A percentile compares a stretch with the other conserved stretches of the same genome.
Conservation (phyloP, 257 asterid species). For the Parsonsia alboflavescens region DNA sequence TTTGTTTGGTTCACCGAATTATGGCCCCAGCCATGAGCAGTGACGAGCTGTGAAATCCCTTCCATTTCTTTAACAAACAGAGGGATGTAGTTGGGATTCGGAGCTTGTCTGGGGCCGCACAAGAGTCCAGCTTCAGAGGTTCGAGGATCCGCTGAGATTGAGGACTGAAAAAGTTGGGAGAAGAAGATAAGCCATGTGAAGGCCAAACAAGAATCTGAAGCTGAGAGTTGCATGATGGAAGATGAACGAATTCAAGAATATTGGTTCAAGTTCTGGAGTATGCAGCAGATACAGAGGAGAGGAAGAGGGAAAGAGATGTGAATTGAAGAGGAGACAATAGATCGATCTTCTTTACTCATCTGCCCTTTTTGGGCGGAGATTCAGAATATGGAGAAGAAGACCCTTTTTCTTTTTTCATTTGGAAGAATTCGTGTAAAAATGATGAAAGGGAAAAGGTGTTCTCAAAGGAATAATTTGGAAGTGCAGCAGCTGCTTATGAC, state of each 20-base stretch:
- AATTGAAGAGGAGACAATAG: not conserved
- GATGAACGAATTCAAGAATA: not conserved
- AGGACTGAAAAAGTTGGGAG: slow-evolving; percentile 1
- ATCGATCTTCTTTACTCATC: not conserved
- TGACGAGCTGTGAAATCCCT: slow-evolving; percentile 46
- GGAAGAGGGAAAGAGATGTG: not conserved
- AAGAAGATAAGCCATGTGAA: slow-evolving; percentile 35
- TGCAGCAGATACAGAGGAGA: not conserved
- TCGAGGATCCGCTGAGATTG: slow-evolving; percentile 58
- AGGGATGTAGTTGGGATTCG: slow-evolving; percentile 42
- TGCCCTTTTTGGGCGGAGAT: not conserved
- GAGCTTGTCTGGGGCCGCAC: slow-evolving; percentile 44
- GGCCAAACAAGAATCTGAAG: not conserved
- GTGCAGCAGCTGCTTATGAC: not conserved
- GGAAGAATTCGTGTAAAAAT: not conserved
- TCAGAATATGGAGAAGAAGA: not conserved
- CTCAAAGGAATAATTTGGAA: not conserved
- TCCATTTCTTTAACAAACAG: slow-evolving; percentile 57
- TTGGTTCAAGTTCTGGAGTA: too few relatives aligned
- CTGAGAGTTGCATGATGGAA: not conserved
- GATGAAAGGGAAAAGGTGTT: too few relatives aligned
- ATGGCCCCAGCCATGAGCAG: slow-evolving; percentile 39
- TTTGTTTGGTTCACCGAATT: slow-evolving; percentile 22
- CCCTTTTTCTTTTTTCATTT: too few relatives aligned
- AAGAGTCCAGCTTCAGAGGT: slow-evolving; percentile 52